Evolutionary conservation across 257 asterid genomes (phyloP), one percentile per base, ranked within the genome.

Genomic region (Thymus quinquecostatus): DNA sequence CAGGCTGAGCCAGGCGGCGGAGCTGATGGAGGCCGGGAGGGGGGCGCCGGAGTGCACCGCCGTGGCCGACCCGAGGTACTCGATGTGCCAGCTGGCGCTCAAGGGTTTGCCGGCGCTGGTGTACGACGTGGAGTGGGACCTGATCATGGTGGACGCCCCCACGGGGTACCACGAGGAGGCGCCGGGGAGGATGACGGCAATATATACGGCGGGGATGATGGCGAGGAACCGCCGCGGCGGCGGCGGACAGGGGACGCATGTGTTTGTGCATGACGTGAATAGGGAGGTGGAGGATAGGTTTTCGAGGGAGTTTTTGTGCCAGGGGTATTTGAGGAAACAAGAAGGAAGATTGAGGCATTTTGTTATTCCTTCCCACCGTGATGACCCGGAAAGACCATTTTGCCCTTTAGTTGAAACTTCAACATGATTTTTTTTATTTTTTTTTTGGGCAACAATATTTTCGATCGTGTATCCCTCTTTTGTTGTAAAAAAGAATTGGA

Each of bases 201-300:
- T 92, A 49, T 92, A 90, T 66, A 92, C 97, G 4, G 98, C 93
- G 0, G 96, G 98, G n/a, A 90, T 92, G 98, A 82, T 90, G 92
- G 98, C 97, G 0, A 80, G 97, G 77, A 87, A 85, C 72, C 81
- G 79, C 29, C 50, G 60, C 13, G 81, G 70, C 45, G 87, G 74
- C 29, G 57, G 57, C 3, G 30, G 0, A 21, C 21, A 11, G 6
- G 86, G 60, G 73, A 92, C 98, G 12, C 82, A 92, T 38, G 89
- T 92, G 65, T 80, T 92, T 72, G 96, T 92, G 74, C 98, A 92
- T 69, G 97, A 92, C 82, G 96, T 90, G 76, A 90, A 90, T 77
- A 87, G 97, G 81, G 89, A 80, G 75, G 85, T 90, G 75, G 97
- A 92, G 82, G 89, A 92, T 75, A 84, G 74, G 51, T 90, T 87